Percentiles rank a stretch among this genome's conserved stretches.
Conservation (phyloP, 768 basidiomycete species). For the Pholiota molesta region DNA sequence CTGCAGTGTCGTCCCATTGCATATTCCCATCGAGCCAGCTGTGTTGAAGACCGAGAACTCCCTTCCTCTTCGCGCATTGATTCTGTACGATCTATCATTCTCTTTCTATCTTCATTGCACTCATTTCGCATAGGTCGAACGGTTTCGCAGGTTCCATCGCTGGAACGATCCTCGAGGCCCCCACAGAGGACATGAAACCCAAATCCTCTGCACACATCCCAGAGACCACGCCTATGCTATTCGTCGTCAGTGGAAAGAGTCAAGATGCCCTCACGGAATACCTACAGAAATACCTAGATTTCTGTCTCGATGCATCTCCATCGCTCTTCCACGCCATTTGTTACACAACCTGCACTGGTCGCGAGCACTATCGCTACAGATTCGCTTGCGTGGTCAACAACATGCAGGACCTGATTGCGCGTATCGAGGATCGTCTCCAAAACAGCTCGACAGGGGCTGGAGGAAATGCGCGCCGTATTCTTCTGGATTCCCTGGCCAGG, state of each 20-base stretch:
- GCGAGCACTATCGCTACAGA: conserved; percentile 37
- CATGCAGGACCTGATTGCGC: conserved; percentile 35
- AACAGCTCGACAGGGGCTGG: conserved; percentile 12
- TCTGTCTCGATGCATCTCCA: conserved; percentile 26
- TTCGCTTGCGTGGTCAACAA: conserved; percentile 34
- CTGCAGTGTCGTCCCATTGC: conserved; percentile 31
- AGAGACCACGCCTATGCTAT: conserved; percentile 27
- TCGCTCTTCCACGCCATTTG: conserved; percentile 34
- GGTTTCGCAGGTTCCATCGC: conserved; percentile 40
- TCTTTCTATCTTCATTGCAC: not conserved
- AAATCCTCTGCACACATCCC: conserved; percentile 14
- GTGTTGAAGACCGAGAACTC: conserved; percentile 19
- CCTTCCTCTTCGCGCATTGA: conserved; percentile 28
- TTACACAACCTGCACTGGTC: conserved; percentile 38
- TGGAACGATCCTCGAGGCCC: conserved; percentile 34
- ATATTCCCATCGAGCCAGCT: conserved; percentile 27
- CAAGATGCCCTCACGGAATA: conserved; percentile 31
- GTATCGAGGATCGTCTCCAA: conserved; percentile 29
- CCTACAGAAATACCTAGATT: conserved; percentile 34
- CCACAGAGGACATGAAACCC: conserved; percentile 21
- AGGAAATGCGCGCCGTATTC: conserved; percentile 25
- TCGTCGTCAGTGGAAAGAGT: conserved; percentile 39
- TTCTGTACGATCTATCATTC: conserved; percentile 27
- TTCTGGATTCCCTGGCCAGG: conserved; percentile 40
- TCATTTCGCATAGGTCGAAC: conserved; percentile 29